Evolutionary conservation across 129 eudicot species (phyloP).

Genomic region (Ambrosia artemisiifolia): DNA sequence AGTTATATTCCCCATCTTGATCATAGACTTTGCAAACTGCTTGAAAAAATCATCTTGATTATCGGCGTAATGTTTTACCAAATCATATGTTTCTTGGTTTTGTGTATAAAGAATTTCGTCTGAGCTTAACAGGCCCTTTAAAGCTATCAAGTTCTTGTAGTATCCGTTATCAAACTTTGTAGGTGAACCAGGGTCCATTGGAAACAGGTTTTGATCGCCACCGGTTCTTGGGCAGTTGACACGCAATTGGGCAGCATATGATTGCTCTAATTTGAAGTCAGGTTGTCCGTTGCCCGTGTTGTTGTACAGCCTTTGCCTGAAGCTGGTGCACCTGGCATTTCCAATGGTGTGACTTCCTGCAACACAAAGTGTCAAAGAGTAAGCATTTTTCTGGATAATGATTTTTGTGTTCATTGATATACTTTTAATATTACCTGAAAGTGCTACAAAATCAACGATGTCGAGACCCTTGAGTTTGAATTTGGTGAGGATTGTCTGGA

Average conservation of each 20-base stretch:
- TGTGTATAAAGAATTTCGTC: conserved; percentile 75
- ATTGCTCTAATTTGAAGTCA: conserved; percentile 49
- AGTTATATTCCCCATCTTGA: conserved; percentile 84
- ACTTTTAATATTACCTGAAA: conserved; percentile 51
- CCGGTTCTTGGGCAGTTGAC: conserved; percentile 70
- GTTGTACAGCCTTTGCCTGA: conserved; percentile 92
- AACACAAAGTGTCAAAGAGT: not conserved
- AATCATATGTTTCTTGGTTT: conserved; percentile 45
- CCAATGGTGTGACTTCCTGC: conserved; percentile 95
- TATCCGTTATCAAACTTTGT: conserved; percentile 70
- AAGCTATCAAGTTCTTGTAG: conserved; percentile 74
- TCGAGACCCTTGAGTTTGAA: conserved; percentile 76
- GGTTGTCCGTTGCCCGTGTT: conserved; percentile 66
- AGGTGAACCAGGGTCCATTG: conserved; percentile 63
- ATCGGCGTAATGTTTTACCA: conserved; percentile 69
- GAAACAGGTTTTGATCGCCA: conserved; percentile 76
- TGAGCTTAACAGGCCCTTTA: conserved; percentile 72
- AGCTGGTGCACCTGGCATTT: conserved; percentile 73
- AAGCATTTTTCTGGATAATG: not conserved
- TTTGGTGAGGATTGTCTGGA: conserved; percentile 85
- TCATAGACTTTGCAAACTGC: conserved; percentile 85
- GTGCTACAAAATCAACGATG: conserved; percentile 75
- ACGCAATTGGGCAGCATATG: conserved; percentile 59
- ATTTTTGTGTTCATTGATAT: not conserved
- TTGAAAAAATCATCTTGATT: conserved; percentile 56